Base-by-base conservation (phyloP, 163 green algal species). In the Volvox carteri region DNA sequence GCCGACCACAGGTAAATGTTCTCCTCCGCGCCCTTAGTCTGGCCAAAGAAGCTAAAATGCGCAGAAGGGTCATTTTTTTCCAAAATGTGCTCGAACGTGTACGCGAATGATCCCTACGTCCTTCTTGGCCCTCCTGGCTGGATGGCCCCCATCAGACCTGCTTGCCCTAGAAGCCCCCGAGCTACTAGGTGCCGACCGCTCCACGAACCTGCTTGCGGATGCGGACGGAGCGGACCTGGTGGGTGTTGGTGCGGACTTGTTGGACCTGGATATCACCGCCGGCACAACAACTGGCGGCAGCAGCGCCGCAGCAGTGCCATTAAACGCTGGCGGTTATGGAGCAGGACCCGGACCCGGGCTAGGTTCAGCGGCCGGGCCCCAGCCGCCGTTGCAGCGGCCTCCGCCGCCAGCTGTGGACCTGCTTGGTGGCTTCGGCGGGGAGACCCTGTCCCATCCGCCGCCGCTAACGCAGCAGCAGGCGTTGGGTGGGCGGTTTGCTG, bases 181-280 rank as follows among this genome's bases (percentile, higher is more conserved):
- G 33, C 37, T 78, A 67, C 62, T 88, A 28, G 73, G 86, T 1
- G 86, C 86, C 0, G 89, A 94, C 46, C 65, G 81, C 0, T 65
- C 84, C 4, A 92, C 91, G 30, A 90, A 90, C 54, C 86, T 94
- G 77, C 79, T 94, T 78, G 83, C 37, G 23, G 81, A 92, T 30
- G 50, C 78, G 42, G 85, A 92, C 23, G 77, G 75, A 23, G 14
- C 56, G 28, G 65, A 87, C 65, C 11, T 80, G 77, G 77, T 30
- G 9, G 78, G 78, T 7, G 41, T 90, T 67, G 86, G 67, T 9
- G 80, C 84, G 5, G 90, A 95, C 72, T 86, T 96, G 76, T 70
- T 96, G 52, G 92, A 93, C 70, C 62, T 89, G 35, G 91, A 73
- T 41, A 65, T 91, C 37, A 75, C 86, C 65, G 44, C 28, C 11